Conservation (phyloP, 441 rosid genomes). For the Hura crepitans region DNA sequence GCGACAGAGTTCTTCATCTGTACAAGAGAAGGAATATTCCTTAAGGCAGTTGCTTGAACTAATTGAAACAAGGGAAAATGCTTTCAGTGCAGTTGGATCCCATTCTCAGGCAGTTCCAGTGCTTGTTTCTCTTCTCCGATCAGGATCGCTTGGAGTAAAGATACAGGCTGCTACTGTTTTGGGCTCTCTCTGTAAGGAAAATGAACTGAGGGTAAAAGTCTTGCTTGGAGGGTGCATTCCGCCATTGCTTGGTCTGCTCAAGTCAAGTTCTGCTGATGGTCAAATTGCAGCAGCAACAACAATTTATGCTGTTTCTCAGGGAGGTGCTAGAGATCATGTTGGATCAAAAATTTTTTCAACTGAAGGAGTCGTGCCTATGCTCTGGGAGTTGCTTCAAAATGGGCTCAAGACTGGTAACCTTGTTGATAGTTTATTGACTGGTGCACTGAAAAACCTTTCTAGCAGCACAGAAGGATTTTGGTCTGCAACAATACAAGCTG, state of each 20-base stretch:
- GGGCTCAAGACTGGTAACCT: constrained; percentile 74
- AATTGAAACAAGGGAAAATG: constrained; percentile 90
- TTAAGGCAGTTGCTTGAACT: constrained; percentile 94
- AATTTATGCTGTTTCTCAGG: constrained; percentile 94
- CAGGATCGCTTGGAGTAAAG: constrained; percentile 93
- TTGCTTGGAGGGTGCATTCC: constrained; percentile 99
- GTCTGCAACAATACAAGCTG: constrained; percentile 84
- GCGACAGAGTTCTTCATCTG: constrained; percentile 85
- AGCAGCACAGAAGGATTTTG: constrained; percentile 96
- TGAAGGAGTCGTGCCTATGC: constrained; percentile 97
- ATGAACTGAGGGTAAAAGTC: constrained; percentile 96
- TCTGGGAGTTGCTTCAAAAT: constrained; percentile 80
- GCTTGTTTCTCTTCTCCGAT: constrained; percentile 98
- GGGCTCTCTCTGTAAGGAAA: constrained; percentile 98
- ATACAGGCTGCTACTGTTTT: constrained; percentile 95
- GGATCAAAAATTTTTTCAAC: constrained; percentile 99
- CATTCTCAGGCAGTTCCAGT: constrained; percentile 99
- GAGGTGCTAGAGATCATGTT: constrained; percentile 93
- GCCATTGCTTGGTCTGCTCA: constrained; percentile 98
- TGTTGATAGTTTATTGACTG: constrained; percentile 89
- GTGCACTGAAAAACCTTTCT: constrained; percentile 88
- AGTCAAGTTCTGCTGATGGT: constrained; percentile 92
- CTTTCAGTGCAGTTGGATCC: constrained; percentile 99
- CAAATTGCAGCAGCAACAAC: constrained; percentile 99
- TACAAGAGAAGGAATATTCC: constrained; percentile 87